A percentile compares a stretch with the other conserved stretches of the same genome.
Conservation (phyloP, 2,329 filamentous ascomycete species). For the Rhytidhysteron rufulum region DNA sequence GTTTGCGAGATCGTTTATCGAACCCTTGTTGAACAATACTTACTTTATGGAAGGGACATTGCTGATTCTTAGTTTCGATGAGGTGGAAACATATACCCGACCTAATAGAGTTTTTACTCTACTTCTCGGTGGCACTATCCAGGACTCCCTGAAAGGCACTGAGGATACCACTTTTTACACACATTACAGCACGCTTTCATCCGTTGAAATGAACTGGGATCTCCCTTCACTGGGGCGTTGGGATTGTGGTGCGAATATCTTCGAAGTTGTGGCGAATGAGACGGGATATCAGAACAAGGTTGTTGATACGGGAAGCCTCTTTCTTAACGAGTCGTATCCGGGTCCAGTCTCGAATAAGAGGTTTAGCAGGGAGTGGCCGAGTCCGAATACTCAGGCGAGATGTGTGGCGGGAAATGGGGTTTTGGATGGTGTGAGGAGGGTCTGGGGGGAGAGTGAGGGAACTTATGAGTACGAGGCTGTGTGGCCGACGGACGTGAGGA, state of each 20-base stretch:
- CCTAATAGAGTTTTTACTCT: conserved; percentile 65
- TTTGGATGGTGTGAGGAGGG: not conserved
- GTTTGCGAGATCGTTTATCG: conserved; percentile 65
- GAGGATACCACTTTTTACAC: conserved; percentile 56
- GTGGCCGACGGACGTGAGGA: not conserved
- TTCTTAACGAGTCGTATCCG: conserved; percentile 28
- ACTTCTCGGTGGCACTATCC: conserved; percentile 68
- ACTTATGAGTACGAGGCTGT: not conserved
- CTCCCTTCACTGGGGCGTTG: conserved; percentile 38
- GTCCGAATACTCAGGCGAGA: conserved; percentile 7
- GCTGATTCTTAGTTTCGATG: conserved; percentile 71
- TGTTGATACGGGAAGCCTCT: conserved; percentile 19
- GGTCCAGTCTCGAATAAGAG: conserved; percentile 15
- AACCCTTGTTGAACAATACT: conserved; percentile 61
- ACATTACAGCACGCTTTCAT: conserved; percentile 38
- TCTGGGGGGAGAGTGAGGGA: conserved; percentile 3
- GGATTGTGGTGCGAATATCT: conserved; percentile 40
- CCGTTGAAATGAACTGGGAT: conserved; percentile 38
- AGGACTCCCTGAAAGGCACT: conserved; percentile 57
- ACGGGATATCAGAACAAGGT: conserved; percentile 27
- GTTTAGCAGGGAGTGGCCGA: not conserved
- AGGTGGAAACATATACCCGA: conserved; percentile 62
- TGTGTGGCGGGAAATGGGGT: conserved; percentile 8
- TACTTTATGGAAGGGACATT: conserved; percentile 71
- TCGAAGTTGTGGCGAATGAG: conserved; percentile 31